Evolutionary conservation across 2,329 filamentous ascomycete species (phyloP), one percentile per base, ranked within the genome.

Genomic region (Didymella keratinophila): DNA sequence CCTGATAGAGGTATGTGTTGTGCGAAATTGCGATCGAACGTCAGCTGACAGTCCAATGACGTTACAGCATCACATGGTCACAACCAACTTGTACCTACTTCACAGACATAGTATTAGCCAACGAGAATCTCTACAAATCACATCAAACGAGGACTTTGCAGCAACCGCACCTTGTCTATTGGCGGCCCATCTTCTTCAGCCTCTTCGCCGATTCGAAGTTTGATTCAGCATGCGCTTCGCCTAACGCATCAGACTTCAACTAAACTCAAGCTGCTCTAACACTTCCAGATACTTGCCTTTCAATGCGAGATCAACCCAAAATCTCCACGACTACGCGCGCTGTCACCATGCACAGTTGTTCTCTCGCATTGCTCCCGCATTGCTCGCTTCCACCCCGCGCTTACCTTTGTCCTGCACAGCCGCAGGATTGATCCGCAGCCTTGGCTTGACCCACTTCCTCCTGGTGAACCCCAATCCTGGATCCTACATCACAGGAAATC

Each of bases 331-430:
- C 8, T 30, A 1, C 3, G 32, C n/a, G 16, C 7, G 8, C 18
- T 27, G 8, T 18, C 25, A n/a, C 23, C n/a, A 30, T 21, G 8
- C 5, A 14, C 14, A 4, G 6, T n/a, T 18, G 30, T 28, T 21
- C 27, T 14, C 18, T 63, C 50, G 42, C 50, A 56, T 58, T 58
- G 44, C 27, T 14, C 18, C 60, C 50, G 42, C 50, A 56, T 58
- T 58, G 44, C 58, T 61, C 49, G 58, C 50, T 34, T 28, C 32
- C 32, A 21, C 18, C 48, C 34, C 47, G 30, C 54, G 59, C 59
- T 58, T 55, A 52, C 16, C 32, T 36, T 25, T 7, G 23, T 34
- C 32, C 45, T 58, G 34, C 49, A 50, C 53, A 56, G 52, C 58
- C 48, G 18, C 48, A 32, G 23, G 36, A 12, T 42, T 10, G 41